Conservation (phyloP, 2,329 filamentous ascomycete species). For the Botryotinia globosa region DNA sequence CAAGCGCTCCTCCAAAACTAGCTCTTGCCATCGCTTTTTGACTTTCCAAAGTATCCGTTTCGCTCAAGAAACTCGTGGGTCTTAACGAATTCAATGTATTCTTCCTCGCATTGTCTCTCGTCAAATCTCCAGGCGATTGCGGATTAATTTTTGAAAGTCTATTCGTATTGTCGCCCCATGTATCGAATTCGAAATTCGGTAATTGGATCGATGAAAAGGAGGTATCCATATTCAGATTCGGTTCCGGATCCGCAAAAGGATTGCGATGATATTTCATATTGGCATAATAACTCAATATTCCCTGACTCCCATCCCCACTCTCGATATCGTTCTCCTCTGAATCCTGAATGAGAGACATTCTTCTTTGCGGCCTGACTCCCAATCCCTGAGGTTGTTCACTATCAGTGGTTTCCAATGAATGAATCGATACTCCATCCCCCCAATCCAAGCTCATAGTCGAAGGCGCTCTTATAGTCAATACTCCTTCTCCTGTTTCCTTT, state of each 20-base stretch:
- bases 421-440: constrained; percentile 7
- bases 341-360: neutral
- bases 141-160: neutral
- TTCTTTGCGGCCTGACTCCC: neutral
- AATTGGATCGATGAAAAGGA: neutral
- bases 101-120: neutral
- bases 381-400: neutral
- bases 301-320: neutral
- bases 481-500: neutral
- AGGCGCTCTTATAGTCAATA: neutral
- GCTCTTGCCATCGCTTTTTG: neutral
- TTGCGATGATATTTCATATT: neutral
- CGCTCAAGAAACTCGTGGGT: constrained; percentile 33
- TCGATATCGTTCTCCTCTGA: neutral
- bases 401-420: constrained; percentile 37
- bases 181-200: neutral
- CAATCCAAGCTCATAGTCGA: neutral
- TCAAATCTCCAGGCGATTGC: neutral
- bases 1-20: neutral
- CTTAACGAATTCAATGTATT: neutral
- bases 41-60: neutral
- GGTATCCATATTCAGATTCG: neutral
- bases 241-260: constrained; percentile 4
- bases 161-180: neutral
- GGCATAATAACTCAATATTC: neutral